These are phyloP conservation scores for Chlamydomonas incerta DNA, from an alignment of 139 green algal genomes.

Conservation along the genomic window DNA sequence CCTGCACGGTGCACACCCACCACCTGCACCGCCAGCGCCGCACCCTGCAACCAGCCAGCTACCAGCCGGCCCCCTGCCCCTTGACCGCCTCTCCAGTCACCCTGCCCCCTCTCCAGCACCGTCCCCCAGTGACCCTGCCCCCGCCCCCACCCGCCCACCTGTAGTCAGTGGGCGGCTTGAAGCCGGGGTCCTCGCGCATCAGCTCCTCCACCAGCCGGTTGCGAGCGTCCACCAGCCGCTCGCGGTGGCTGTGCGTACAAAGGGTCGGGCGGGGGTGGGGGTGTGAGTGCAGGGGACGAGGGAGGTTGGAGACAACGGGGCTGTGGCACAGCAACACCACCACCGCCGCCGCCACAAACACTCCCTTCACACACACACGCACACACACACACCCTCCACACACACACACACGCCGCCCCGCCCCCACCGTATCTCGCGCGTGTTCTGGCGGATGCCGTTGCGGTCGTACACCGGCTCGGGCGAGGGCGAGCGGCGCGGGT, in stretches of 20 bases:
- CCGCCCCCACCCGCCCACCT: slow-evolving; percentile 28
- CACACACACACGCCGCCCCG: not conserved
- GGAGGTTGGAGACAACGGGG: no score
- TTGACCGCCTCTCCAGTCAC: no score
- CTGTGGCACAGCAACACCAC: no score
- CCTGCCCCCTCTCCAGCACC: no score
- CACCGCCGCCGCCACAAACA: not conserved
- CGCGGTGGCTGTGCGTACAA: slow-evolving; percentile 65
- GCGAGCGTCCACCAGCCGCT: slow-evolving; percentile 81
- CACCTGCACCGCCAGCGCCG: no score
- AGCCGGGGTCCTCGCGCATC: slow-evolving; percentile 88
- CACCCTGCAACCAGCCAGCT: no score
- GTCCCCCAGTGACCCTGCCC: no score
- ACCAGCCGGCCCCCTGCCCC: no score
- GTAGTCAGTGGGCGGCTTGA: slow-evolving; percentile 90
- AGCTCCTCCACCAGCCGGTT: slow-evolving; percentile 91
- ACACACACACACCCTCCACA: not conserved
- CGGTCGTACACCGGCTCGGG: slow-evolving; percentile 95
- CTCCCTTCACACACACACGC: not conserved
- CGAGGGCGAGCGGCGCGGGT: slow-evolving; percentile 84
- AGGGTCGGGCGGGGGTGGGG: no score
- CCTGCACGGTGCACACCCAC: no score
- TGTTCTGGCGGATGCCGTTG: slow-evolving; percentile 90
- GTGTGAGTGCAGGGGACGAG: no score
- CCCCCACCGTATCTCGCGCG: slow-evolving; percentile 82